Evolutionary conservation across 805 yeast genomes (phyloP).

Genomic region (Sugiyamaella chiloensis): DNA sequence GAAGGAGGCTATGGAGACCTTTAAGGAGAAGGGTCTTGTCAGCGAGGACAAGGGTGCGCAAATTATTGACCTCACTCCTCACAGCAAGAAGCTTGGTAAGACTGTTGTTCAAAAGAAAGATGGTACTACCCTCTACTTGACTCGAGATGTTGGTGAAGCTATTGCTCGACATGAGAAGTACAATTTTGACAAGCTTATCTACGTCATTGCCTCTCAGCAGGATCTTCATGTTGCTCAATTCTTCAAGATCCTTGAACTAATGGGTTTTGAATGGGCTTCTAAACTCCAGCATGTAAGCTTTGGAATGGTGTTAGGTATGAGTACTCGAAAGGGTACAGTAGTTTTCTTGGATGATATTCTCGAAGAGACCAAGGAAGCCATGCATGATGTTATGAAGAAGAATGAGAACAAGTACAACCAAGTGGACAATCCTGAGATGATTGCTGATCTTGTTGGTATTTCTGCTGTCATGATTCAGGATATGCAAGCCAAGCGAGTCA

Average conservation of each 20-base stretch:
- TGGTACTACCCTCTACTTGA: conserved; percentile 89
- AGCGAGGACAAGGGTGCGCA: conserved; percentile 89
- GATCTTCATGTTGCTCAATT: conserved; percentile 92
- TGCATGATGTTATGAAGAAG: conserved; percentile 95
- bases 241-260: conserved; percentile 85
- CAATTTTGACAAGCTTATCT: conserved; percentile 92
- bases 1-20: conserved; percentile 58
- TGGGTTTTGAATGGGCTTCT: conserved; percentile 87
- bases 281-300: conserved; percentile 80
- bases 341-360: conserved; percentile 94
- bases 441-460: conserved; percentile 93
- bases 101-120: conserved; percentile 90
- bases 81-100: conserved; percentile 90
- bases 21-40: conserved; percentile 66
- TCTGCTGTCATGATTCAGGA: conserved; percentile 99
- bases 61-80: conserved; percentile 77
- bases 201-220: conserved; percentile 95
- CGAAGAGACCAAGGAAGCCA: conserved; percentile 87
- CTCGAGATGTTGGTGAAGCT: conserved; percentile 97
- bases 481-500: conserved; percentile 95
- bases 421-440: conserved; percentile 87
- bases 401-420: conserved; percentile 89
- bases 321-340: conserved; percentile 96
- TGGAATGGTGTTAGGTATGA: conserved; percentile 99
- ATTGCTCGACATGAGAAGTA: conserved; percentile 79